phyloP scores from a whole-genome alignment of 805 yeast genomes.

The Tetrapisispora namnaoensis region DNA sequence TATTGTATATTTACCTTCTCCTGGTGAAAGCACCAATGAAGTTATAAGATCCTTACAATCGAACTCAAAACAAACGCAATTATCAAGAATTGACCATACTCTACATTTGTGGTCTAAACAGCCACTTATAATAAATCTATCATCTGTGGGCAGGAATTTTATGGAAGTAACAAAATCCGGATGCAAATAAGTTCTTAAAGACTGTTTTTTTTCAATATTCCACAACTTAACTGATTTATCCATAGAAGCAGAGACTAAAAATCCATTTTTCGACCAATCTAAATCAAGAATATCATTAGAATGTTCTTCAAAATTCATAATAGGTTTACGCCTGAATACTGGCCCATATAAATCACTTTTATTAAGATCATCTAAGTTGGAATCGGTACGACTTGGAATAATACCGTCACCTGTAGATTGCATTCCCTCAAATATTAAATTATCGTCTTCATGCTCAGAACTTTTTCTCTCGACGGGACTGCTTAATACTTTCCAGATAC shows the following conservation, averaged over 20 bases:
- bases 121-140: slow-evolving; percentile 75
- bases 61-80: slow-evolving; percentile 47
- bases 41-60: slow-evolving; percentile 63
- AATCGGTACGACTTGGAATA: not conserved
- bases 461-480: slow-evolving; percentile 60
- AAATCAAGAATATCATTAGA: slow-evolving; percentile 55
- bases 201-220: slow-evolving; percentile 66
- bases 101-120: slow-evolving; percentile 67
- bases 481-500: slow-evolving; percentile 72
- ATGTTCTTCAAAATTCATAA: slow-evolving; percentile 56
- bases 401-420: not conserved
- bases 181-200: slow-evolving; percentile 60
- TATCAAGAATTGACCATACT: slow-evolving; percentile 76
- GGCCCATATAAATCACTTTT: slow-evolving; percentile 45
- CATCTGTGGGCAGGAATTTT: slow-evolving; percentile 76
- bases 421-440: not conserved
- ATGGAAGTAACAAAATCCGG: slow-evolving; percentile 75
- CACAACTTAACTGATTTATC: slow-evolving; percentile 76
- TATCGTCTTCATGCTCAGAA: slow-evolving; percentile 13
- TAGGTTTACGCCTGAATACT: slow-evolving; percentile 63
- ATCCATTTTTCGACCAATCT: slow-evolving; percentile 85
- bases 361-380: not conserved
- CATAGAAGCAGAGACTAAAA: slow-evolving; percentile 71
- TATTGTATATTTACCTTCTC: slow-evolving; percentile 45
- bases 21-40: slow-evolving; percentile 63